These are phyloP conservation scores for Sextonia rubra DNA, from an alignment of 164 flowering plant genomes.

Conservation along the genomic window DNA sequence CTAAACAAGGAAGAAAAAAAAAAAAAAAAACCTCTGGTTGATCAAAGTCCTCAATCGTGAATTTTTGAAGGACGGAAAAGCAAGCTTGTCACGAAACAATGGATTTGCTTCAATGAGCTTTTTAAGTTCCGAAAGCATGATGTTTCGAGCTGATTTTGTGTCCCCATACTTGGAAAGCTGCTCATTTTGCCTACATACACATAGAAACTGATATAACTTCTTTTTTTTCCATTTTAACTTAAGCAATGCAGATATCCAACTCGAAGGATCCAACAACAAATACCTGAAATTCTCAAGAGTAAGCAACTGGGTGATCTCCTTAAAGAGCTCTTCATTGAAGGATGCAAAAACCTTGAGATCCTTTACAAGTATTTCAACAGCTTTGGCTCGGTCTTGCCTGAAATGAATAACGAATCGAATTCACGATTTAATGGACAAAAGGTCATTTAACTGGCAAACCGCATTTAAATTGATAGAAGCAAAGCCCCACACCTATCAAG, in stretches of 20 bases:
- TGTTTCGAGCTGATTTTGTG: constrained; percentile 69
- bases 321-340: constrained; percentile 73
- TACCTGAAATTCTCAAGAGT: constrained; percentile 85
- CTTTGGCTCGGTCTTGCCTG: constrained; percentile 73
- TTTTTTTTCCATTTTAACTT: background rate
- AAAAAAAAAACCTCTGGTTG: constrained; percentile 56
- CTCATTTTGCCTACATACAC: constrained; percentile 62
- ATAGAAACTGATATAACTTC: background rate
- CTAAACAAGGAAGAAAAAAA: background rate
- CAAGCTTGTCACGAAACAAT: constrained; percentile 79
- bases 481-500: constrained; percentile 35
- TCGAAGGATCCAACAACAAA: background rate
- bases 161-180: constrained; percentile 87
- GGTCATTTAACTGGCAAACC: background rate
- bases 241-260: background rate
- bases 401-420: background rate
- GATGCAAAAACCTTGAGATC: constrained; percentile 80
- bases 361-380: constrained; percentile 75
- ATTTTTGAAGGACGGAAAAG: constrained; percentile 63
- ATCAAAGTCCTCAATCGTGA: constrained; percentile 69
- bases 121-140: constrained; percentile 78
- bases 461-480: background rate
- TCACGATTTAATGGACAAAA: background rate
- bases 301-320: constrained; percentile 78
- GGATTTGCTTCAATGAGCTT: constrained; percentile 88